These are phyloP conservation scores for Boletus subluridellus DNA, from an alignment of 1,284 basidiomycete species.

Conservation along the genomic window DNA sequence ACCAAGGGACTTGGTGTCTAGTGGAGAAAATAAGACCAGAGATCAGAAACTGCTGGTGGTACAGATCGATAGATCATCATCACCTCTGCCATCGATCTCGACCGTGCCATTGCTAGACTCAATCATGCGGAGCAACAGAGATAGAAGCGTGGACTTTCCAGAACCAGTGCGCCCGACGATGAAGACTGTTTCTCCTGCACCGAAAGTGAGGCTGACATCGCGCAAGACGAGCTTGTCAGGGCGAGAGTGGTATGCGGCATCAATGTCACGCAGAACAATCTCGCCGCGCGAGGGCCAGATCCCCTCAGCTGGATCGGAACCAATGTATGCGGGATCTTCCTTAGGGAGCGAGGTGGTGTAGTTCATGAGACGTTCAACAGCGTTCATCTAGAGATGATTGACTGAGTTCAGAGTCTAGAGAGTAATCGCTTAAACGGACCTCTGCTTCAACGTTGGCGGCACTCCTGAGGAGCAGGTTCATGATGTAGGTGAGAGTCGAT, in stretches of 20 bases:
- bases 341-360: conserved; percentile 26
- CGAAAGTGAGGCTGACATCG: conserved; percentile 72
- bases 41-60: background rate
- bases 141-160: conserved; percentile 83
- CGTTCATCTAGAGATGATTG: conserved; percentile 26
- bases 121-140: conserved; percentile 31
- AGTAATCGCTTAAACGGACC: conserved; percentile 10
- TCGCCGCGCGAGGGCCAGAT: conserved; percentile 27
- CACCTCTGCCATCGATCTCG: conserved; percentile 32
- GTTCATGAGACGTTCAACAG: conserved; percentile 32
- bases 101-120: conserved; percentile 26
- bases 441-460: conserved; percentile 34
- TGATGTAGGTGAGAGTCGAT: conserved; percentile 29
- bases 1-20: conserved; percentile 31
- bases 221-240: conserved; percentile 58
- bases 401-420: conserved; percentile 2
- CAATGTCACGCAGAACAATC: conserved; percentile 49
- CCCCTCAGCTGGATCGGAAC: conserved; percentile 24
- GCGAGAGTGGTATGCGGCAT: conserved; percentile 76
- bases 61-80: background rate
- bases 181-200: conserved; percentile 85
- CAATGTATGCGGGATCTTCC: conserved; percentile 24
- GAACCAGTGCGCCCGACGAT: conserved; percentile 90
- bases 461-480: conserved; percentile 32
- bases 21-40: background rate